Evolutionary conservation across 306 rosid species (phyloP), one percentile per base, ranked within the genome.

Genomic region (Quercus ilex): DNA sequence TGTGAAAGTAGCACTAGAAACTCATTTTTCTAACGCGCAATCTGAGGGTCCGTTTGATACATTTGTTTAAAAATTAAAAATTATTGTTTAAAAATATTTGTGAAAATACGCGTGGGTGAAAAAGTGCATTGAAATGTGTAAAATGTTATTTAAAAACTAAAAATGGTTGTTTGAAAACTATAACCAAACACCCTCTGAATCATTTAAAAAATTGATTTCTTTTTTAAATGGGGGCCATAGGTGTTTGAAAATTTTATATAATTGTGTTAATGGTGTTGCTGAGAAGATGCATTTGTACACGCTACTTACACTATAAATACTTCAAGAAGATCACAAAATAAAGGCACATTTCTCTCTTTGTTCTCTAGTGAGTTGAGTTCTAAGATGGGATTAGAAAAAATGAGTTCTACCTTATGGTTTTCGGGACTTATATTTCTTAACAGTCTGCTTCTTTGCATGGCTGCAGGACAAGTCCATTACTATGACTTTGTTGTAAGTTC

Each of bases 401-500:
- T 19, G 52, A 23, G 14, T 31, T 65, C 21, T 3, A 3, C n/a
- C 72, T 67, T 67, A 33, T 17, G 72, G 25, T 67, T 67, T 19
- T 46, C 35, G 4, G 72, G 26, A 13, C 23, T 31, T 8, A 19
- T 67, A 33, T 17, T 67, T 67, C 72, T 67, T 9, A 19, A 33
- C 21, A 9, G 43, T 31, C 6, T 33, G 11, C 17, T 67, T 18
- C 52, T 4, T 67, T 64, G 70, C 70, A 64, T 64, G 43, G 72
- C 51, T 13, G 21, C 0, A 33, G 25, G 51, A 17, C 19, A 67
- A 33, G 26, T 67, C 25, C 72, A 31, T 19, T 1, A 67, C 72
- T 67, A 67, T 67, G 25, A 33, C 72, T 67, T 67, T 49, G 72
- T 67, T 35, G 72, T 67, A 19, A 67, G 72, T 67, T 67, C 49